Evolutionary conservation across 2,329 filamentous ascomycete genomes (phyloP).

Genomic region (Hypoxylon sp.): DNA sequence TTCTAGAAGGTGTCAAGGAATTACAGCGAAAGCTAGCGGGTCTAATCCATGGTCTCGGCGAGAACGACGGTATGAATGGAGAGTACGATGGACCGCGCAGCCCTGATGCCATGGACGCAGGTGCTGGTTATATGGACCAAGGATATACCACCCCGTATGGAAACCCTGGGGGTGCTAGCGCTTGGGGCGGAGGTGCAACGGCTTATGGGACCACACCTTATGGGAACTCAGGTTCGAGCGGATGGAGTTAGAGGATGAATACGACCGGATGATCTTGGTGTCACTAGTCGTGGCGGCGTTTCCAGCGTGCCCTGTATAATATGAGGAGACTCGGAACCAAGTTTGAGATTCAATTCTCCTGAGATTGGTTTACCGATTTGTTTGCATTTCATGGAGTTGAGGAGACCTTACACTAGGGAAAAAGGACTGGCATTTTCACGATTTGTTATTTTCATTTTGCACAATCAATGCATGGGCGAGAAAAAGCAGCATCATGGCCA

Average conservation of each 20-base stretch:
- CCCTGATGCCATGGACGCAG: constrained; percentile 73
- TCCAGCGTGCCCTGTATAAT: constrained; percentile 38
- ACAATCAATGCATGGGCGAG: not conserved
- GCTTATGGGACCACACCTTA: constrained; percentile 63
- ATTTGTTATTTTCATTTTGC: not conserved
- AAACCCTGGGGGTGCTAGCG: constrained; percentile 69
- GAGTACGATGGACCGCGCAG: constrained; percentile 76
- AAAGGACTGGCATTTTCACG: constrained; percentile 20
- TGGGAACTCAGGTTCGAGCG: constrained; percentile 66
- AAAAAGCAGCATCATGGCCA: not conserved
- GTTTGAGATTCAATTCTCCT: constrained; percentile 5
- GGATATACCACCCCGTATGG: constrained; percentile 80
- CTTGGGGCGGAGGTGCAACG: constrained; percentile 72
- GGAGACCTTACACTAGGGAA: constrained; percentile 27
- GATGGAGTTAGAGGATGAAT: constrained; percentile 59
- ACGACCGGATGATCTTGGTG: not conserved
- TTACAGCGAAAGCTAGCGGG: constrained; percentile 91
- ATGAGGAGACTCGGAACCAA: constrained; percentile 20
- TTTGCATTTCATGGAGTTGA: constrained; percentile 45
- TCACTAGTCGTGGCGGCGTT: constrained; percentile 7
- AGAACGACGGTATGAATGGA: constrained; percentile 69
- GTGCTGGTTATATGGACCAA: constrained; percentile 69
- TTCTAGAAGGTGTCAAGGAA: constrained; percentile 89
- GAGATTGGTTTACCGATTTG: constrained; percentile 21
- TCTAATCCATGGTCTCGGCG: constrained; percentile 76